A percentile compares a stretch with the other conserved stretches of the same genome.
phyloP scores from a whole-genome alignment of 2,329 filamentous ascomycete species.

The Reticulascus tulasneorum region DNA sequence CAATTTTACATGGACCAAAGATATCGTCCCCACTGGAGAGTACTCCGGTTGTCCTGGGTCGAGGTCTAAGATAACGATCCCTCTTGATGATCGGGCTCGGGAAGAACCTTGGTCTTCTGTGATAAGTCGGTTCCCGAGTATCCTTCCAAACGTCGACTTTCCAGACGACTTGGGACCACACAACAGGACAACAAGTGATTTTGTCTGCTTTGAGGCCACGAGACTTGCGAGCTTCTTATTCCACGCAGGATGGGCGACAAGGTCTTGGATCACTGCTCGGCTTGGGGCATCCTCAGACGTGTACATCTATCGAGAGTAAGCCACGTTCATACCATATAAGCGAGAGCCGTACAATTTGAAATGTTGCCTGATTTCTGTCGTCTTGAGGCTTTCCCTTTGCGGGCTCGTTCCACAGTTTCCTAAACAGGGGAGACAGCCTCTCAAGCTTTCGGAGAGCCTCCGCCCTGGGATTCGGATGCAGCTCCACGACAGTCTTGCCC shows the following conservation, averaged over 20 bases:
- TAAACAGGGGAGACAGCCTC: conserved; percentile 62
- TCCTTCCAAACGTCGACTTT: conserved; percentile 69
- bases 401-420: conserved; percentile 59
- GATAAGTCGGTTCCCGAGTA: conserved; percentile 65
- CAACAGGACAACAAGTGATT: conserved; percentile 47
- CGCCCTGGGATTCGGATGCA: conserved; percentile 50
- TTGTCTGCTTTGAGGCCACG: conserved; percentile 28
- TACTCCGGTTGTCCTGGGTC: conserved; percentile 78
- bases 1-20: conserved; percentile 56
- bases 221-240: conserved; percentile 53
- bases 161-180: conserved; percentile 70
- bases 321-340: conserved; percentile 3
- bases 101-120: conserved; percentile 34
- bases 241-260: conserved; percentile 57
- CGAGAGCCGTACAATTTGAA: conserved; percentile 42
- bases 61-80: conserved; percentile 60
- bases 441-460: conserved; percentile 50
- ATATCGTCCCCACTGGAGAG: conserved; percentile 64
- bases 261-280: conserved; percentile 45
- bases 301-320: conserved; percentile 41
- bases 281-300: conserved; percentile 50
- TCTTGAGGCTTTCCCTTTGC: conserved; percentile 19
- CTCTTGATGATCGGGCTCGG: conserved; percentile 14
- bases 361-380: conserved; percentile 35
- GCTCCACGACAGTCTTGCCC: conserved; percentile 47